A percentile compares a stretch with the other conserved stretches of the same genome.
These are phyloP conservation scores for Lactarius hatsudake DNA, from an alignment of 768 basidiomycete species.

Conservation along the genomic window DNA sequence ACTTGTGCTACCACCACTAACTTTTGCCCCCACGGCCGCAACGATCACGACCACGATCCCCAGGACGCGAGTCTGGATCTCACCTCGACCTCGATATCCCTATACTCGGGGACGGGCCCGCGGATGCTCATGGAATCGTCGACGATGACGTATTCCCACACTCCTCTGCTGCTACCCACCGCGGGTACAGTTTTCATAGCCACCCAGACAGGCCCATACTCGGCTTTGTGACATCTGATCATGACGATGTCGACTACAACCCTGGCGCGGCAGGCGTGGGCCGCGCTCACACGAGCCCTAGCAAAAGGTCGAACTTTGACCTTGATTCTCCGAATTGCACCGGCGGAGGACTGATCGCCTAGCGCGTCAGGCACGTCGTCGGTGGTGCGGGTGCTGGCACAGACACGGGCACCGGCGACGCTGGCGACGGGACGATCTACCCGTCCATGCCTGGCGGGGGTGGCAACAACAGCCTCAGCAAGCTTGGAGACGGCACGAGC, in stretches of 20 bases:
- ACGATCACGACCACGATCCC: too few relatives aligned
- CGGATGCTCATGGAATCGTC: too few relatives aligned
- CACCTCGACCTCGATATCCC: too few relatives aligned
- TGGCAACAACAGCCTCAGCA: neutral
- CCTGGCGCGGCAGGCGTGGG: neutral
- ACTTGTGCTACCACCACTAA: too few relatives aligned
- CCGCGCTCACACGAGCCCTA: too few relatives aligned
- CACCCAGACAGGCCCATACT: slow-evolving; percentile 15
- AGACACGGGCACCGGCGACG: neutral
- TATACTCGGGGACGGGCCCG: too few relatives aligned
- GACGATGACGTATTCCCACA: too few relatives aligned
- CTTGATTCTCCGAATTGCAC: too few relatives aligned
- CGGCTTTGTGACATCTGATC: neutral
- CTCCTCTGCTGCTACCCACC: too few relatives aligned
- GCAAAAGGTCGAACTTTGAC: too few relatives aligned
- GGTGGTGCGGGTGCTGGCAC: neutral
- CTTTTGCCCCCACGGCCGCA: too few relatives aligned
- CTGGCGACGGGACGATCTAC: slow-evolving; percentile 24
- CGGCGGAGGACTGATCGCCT: neutral
- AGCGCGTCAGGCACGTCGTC: neutral
- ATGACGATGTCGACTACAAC: neutral
- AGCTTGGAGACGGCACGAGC: neutral
- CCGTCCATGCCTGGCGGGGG: slow-evolving; percentile 17
- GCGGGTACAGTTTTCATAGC: neutral
- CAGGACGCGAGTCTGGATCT: too few relatives aligned